Evolutionary conservation across 371 early-diverging fungal species (phyloP).

Genomic region (Blakeslea trispora): DNA sequence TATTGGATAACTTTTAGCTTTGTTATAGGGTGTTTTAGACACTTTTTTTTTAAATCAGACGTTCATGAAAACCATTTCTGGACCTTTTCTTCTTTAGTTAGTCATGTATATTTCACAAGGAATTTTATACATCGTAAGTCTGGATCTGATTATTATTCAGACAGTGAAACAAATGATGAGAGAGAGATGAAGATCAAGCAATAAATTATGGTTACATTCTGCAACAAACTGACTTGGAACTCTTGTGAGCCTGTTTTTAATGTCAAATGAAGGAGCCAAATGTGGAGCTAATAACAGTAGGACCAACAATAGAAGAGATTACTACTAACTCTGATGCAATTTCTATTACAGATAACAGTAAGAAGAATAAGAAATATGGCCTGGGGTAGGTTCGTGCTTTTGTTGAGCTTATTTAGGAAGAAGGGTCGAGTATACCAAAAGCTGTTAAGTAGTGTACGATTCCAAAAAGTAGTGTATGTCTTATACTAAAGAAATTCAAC

Average conservation of each 20-base stretch:
- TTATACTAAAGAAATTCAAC: constrained; percentile 18
- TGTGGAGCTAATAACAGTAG: constrained; percentile 2
- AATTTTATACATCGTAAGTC: constrained; percentile 14
- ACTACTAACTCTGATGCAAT: constrained; percentile 11
- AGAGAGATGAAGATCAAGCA: constrained; percentile 11
- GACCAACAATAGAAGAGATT: constrained; percentile 13
- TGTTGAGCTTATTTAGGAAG: constrained; percentile 19
- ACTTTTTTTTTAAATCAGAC: background rate
- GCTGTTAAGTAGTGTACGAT: constrained; percentile 15
- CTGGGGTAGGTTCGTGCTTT: constrained; percentile 14
- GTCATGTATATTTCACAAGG: constrained; percentile 10
- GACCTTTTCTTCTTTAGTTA: constrained; percentile 4
- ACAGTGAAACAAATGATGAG: constrained; percentile 11
- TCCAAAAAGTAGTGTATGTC: constrained; percentile 12
- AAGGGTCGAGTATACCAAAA: constrained; percentile 18
- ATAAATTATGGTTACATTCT: constrained; percentile 11
- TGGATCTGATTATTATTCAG: constrained; percentile 17
- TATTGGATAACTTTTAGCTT: too few relatives aligned
- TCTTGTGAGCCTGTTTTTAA: constrained; percentile 2
- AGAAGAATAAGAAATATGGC: constrained; percentile 13
- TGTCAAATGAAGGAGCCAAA: constrained; percentile 14
- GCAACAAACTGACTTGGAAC: constrained; percentile 10
- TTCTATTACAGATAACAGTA: constrained; percentile 7
- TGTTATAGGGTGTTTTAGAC: background rate
- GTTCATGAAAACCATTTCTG: constrained; percentile 3